Percentiles rank a stretch among this genome's conserved stretches.
Evolutionary conservation across 257 asterid genomes (phyloP).

Genomic region (Solanum boliviense): DNA sequence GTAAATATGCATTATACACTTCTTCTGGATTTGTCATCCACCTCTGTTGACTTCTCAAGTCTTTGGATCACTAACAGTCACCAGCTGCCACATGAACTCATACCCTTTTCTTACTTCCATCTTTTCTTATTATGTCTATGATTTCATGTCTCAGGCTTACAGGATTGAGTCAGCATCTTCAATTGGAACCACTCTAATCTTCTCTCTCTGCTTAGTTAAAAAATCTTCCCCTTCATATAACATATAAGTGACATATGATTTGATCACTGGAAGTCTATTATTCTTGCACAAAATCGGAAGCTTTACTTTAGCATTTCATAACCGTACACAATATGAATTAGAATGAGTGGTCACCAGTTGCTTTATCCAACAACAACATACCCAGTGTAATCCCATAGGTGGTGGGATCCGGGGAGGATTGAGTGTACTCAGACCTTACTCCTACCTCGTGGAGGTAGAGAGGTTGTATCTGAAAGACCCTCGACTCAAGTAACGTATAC

Average conservation of each 20-base stretch:
- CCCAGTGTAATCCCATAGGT: background rate
- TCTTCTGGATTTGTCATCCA: background rate
- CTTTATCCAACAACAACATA: background rate
- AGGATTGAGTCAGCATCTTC: background rate
- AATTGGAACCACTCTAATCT: background rate
- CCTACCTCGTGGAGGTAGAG: too few relatives aligned
- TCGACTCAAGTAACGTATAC: too few relatives aligned
- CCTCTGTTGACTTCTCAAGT: background rate
- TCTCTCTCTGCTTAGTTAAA: background rate
- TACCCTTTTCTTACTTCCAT: background rate
- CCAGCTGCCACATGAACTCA: background rate
- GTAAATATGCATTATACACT: background rate
- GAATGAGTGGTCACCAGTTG: background rate
- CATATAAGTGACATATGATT: background rate
- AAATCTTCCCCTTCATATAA: background rate
- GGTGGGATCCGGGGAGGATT: too few relatives aligned
- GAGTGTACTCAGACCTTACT: too few relatives aligned
- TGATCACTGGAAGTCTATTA: background rate
- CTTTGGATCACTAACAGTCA: background rate
- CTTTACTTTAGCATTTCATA: background rate
- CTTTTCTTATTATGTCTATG: background rate
- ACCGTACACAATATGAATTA: background rate
- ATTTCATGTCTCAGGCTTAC: background rate
- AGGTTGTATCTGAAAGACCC: too few relatives aligned
- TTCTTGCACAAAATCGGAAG: background rate